These are phyloP conservation scores for Platanus orientalis DNA, from an alignment of 164 flowering plant genomes.

Conservation along the genomic window DNA sequence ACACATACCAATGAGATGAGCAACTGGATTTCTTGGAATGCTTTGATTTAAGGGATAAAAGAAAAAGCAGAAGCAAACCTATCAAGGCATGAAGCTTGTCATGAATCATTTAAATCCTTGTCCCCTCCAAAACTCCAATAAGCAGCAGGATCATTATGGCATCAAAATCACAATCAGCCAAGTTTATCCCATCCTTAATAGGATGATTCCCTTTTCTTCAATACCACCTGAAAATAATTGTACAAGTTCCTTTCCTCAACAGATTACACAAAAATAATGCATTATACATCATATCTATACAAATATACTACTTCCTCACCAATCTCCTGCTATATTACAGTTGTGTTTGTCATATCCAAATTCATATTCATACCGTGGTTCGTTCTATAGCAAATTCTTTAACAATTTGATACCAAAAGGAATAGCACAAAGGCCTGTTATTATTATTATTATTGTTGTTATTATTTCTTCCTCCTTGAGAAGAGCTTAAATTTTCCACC, in stretches of 20 bases:
- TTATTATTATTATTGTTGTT: constrained; percentile 10
- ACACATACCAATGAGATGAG: too few relatives aligned
- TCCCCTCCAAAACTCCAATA: too few relatives aligned
- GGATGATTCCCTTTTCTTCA: constrained; percentile 9
- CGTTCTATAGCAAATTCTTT: constrained; percentile 5
- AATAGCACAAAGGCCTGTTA: constrained; percentile 7
- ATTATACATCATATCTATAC: constrained; percentile 43
- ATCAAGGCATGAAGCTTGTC: too few relatives aligned
- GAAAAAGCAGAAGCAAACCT: too few relatives aligned
- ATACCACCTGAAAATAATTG: constrained; percentile 20
- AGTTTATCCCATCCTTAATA: too few relatives aligned
- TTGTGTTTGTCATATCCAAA: constrained; percentile 16
- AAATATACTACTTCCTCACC: constrained; percentile 44
- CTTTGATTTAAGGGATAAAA: too few relatives aligned
- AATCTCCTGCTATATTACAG: constrained; percentile 43
- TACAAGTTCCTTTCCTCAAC: constrained; percentile 30
- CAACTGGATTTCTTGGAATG: too few relatives aligned
- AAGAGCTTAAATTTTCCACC: constrained; percentile 8
- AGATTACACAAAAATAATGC: constrained; percentile 23
- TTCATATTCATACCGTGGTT: neutral
- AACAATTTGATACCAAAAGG: constrained; percentile 13
- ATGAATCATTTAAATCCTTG: too few relatives aligned
- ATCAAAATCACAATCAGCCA: too few relatives aligned
- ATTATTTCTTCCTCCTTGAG: neutral
- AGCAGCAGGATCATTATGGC: too few relatives aligned